A percentile compares a stretch with the other conserved stretches of the same genome.
These are phyloP conservation scores for Pleurotus ostreatus DNA, from an alignment of 768 basidiomycete genomes.

Conservation along the genomic window DNA sequence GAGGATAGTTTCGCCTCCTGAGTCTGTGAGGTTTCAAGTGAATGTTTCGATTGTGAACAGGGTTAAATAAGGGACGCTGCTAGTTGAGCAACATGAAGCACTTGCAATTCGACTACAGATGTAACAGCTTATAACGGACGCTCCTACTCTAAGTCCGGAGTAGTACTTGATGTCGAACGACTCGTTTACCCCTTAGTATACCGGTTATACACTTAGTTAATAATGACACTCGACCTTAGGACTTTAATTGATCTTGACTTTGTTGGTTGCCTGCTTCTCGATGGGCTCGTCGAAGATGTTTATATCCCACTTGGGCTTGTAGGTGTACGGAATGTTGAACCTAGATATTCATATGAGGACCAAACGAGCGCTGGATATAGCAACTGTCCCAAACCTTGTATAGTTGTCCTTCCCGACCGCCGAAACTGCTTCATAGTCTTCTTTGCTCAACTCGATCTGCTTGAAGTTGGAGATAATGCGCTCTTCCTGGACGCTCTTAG, in stretches of 20 bases:
- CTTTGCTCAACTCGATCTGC: conserved; percentile 62
- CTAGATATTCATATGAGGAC: conserved; percentile 21
- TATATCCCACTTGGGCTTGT: conserved; percentile 64
- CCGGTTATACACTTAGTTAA: too few species aligned
- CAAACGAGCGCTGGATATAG: neutral
- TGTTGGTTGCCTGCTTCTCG: conserved; percentile 41
- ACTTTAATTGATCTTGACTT: conserved; percentile 24
- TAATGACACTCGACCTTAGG: too few species aligned
- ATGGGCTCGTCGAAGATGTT: conserved; percentile 62
- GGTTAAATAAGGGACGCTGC: too few species aligned
- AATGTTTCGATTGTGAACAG: too few species aligned
- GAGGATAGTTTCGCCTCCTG: too few species aligned
- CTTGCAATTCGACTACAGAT: too few species aligned
- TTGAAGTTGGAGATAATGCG: conserved; percentile 77
- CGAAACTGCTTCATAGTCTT: conserved; percentile 60
- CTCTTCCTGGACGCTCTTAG: conserved; percentile 72
- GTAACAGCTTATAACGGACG: too few species aligned
- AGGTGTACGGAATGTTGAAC: conserved; percentile 64
- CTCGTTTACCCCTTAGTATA: too few species aligned
- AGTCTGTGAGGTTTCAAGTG: too few species aligned
- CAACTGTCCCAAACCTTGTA: conserved; percentile 27
- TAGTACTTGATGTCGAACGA: too few species aligned
- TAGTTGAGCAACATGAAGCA: too few species aligned
- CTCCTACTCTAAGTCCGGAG: too few species aligned
- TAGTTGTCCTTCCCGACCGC: conserved; percentile 45